Evolutionary conservation across 208 protist genomes (phyloP).

Genomic region (Leishmania tropica): DNA sequence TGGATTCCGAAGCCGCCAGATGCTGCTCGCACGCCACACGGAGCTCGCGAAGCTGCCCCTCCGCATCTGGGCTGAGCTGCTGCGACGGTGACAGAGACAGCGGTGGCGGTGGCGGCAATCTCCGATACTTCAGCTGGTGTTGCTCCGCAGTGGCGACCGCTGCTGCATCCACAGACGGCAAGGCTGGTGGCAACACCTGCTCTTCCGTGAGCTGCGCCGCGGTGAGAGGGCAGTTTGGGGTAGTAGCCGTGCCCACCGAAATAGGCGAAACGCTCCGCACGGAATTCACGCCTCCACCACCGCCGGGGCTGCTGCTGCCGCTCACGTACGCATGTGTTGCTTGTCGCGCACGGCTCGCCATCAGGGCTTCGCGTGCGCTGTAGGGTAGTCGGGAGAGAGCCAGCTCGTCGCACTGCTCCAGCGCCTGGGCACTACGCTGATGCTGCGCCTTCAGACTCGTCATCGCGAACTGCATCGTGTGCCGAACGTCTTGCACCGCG

Average conservation of each 20-base stretch:
- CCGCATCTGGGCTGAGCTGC: slow-evolving; percentile 16
- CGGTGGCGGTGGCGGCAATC: not conserved
- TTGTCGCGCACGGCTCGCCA: not conserved
- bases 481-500: slow-evolving; percentile 15
- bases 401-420: slow-evolving; percentile 22
- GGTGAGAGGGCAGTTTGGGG: not conserved
- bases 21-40: slow-evolving; percentile 8
- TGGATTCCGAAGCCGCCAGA: not conserved
- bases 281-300: not conserved
- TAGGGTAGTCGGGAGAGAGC: slow-evolving; percentile 19
- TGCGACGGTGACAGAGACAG: not conserved
- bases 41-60: slow-evolving; percentile 18
- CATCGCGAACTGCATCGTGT: slow-evolving; percentile 19
- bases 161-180: not conserved
- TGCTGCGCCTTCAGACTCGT: slow-evolving; percentile 22
- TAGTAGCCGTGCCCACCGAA: not conserved
- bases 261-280: not conserved
- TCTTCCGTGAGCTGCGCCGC: not conserved
- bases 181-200: not conserved
- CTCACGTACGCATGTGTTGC: not conserved
- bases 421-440: slow-evolving; percentile 14
- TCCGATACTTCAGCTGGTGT: not conserved
- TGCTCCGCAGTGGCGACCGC: not conserved
- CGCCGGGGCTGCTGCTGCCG: not conserved
- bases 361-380: slow-evolving; percentile 10